Conservation (phyloP, 352 stramenopile species). For the Globisporangium irregulare region DNA sequence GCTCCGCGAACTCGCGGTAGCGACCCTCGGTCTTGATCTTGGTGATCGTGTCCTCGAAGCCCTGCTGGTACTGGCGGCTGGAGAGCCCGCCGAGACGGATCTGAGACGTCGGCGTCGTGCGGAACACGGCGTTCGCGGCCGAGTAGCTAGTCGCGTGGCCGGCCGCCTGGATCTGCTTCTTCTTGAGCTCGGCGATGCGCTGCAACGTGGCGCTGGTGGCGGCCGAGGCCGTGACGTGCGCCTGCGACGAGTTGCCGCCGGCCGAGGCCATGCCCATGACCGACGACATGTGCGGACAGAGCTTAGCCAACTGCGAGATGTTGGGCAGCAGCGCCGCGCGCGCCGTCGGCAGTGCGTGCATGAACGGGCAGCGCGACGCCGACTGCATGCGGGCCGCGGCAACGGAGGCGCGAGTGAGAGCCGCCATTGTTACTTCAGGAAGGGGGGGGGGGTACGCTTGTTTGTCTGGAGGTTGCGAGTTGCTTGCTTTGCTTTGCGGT, state of each 20-base stretch:
- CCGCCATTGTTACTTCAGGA: slow-evolving; percentile 31
- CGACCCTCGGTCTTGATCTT: slow-evolving; percentile 85
- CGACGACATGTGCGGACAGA: slow-evolving; percentile 85
- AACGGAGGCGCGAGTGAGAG: slow-evolving; percentile 67
- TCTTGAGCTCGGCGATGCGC: slow-evolving; percentile 71
- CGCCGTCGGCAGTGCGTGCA: slow-evolving; percentile 70
- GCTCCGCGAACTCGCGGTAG: slow-evolving; percentile 85
- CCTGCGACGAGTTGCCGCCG: slow-evolving; percentile 52
- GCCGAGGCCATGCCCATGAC: slow-evolving; percentile 61
- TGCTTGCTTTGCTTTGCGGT: slow-evolving; percentile 3
- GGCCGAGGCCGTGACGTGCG: slow-evolving; percentile 44
- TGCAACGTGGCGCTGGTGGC: slow-evolving; percentile 65
- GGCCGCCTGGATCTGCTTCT: slow-evolving; percentile 36
- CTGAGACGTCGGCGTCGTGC: slow-evolving; percentile 51
- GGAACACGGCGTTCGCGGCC: slow-evolving; percentile 50
- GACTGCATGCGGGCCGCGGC: slow-evolving; percentile 66
- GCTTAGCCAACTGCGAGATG: slow-evolving; percentile 80
- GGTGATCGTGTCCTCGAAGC: slow-evolving; percentile 69
- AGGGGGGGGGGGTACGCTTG: background rate
- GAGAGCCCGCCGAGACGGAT: slow-evolving; percentile 62
- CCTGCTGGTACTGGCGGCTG: slow-evolving; percentile 58
- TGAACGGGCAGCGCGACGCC: slow-evolving; percentile 79
- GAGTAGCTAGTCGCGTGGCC: slow-evolving; percentile 27
- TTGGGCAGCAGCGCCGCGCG: slow-evolving; percentile 80
- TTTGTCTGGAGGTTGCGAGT: background rate